Percentiles rank a stretch among this genome's conserved stretches.
phyloP scores from a whole-genome alignment of 2,329 filamentous ascomycete species.

The Neopestalotiopsis sp. region DNA sequence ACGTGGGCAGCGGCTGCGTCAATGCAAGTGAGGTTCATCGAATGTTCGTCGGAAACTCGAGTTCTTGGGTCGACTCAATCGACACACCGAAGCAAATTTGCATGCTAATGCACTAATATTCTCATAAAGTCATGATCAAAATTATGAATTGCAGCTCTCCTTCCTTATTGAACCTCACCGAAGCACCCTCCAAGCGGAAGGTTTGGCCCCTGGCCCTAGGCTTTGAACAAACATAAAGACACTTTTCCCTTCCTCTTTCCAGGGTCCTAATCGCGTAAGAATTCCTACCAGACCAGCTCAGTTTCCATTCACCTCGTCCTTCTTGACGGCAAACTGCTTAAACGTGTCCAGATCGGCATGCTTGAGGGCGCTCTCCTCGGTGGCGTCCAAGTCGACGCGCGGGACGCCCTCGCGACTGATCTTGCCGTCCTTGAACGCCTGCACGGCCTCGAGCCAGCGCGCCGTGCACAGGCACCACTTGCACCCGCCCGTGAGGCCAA shows the following conservation, averaged over 20 bases:
- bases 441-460: slow-evolving; percentile 65
- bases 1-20: background rate
- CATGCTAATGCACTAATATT: no score
- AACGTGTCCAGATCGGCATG: slow-evolving; percentile 54
- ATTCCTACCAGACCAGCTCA: background rate
- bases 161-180: no score
- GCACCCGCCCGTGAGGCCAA: slow-evolving; percentile 62
- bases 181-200: no score
- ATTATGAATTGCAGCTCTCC: no score
- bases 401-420: slow-evolving; percentile 35
- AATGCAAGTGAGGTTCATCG: background rate
- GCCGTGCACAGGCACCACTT: slow-evolving; percentile 68
- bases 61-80: no score
- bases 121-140: no score
- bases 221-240: background rate
- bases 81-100: no score
- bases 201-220: background rate
- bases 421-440: slow-evolving; percentile 53
- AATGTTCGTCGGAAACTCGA: background rate
- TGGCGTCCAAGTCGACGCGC: slow-evolving; percentile 54
- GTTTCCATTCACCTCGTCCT: slow-evolving; percentile 48
- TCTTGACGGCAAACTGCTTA: slow-evolving; percentile 58
- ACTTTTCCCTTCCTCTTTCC: background rate
- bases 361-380: slow-evolving; percentile 56
- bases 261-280: background rate